Base-by-base conservation (phyloP, 1,284 basidiomycete species). In the Pascua sp. region DNA sequence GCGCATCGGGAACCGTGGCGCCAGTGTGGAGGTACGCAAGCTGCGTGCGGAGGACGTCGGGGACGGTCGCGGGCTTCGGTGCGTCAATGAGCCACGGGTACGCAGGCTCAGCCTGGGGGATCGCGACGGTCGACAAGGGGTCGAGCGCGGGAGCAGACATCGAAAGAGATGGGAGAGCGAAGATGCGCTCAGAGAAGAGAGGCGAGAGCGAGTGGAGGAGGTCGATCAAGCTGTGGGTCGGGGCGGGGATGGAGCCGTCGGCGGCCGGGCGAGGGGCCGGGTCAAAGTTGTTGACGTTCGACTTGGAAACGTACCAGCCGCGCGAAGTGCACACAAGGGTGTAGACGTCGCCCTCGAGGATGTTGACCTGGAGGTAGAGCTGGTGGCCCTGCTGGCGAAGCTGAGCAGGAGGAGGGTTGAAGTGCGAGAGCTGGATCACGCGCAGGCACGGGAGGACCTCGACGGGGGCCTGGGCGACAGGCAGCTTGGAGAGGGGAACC, bases 371-470 rank as follows among this genome's bases (percentile, higher is more conserved):
- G 50, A 84, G 73, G 68, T 84, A 84, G 55, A 83, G 77, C 57
- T 81, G 77, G 67, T 84, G 82, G 41, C 82, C 82, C 50, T 77
- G 72, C 58, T 82, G 77, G 44, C 79, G 79, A 41, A 78, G 72
- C 61, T 82, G 80, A 24, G 81, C 80, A 8, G 82, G 80, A 36
- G 82, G 81, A 24, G 82, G 82, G 69, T 82, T 83, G 81, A 83
- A 84, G n/a, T 78, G 78, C 32, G 81, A 80, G 50, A 84, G 68
- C 58, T 78, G 74, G 58, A 83, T 74, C n/a, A 77, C 70, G 58
- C 77, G 78, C 43, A 84, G 57, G 53, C 70, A 71, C 1, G 76
- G 70, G 66, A 61, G 65, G 24, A 64, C 73, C 64, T 68, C 77
- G 57, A 66, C 61, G 39, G 70, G 63, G 8, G 66, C 58, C 41